Evolutionary conservation across 1,284 basidiomycete genomes (phyloP).

Genomic region (Polyporus tsugae): DNA sequence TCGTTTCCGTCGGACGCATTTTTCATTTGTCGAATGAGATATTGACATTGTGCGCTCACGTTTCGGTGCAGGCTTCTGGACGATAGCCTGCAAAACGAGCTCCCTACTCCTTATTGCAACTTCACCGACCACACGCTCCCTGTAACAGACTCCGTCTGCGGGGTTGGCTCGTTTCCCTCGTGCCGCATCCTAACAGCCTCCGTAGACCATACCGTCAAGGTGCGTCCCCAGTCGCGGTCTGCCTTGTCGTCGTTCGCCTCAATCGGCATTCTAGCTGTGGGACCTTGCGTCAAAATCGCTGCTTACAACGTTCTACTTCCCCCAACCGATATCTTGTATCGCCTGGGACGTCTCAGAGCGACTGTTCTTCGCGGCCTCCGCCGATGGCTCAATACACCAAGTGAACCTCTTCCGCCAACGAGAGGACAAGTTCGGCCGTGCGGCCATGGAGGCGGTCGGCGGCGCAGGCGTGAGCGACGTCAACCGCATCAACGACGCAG

Average conservation of each 20-base stretch:
- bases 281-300: slow-evolving; percentile 80
- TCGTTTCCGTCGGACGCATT: slow-evolving; percentile 39
- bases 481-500: slow-evolving; percentile 67
- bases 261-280: slow-evolving; percentile 68
- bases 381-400: slow-evolving; percentile 78
- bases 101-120: slow-evolving; percentile 80
- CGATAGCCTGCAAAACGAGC: slow-evolving; percentile 71
- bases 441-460: slow-evolving; percentile 74
- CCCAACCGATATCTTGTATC: slow-evolving; percentile 72
- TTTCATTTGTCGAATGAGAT: background rate
- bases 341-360: slow-evolving; percentile 88
- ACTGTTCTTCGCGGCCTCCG: slow-evolving; percentile 85
- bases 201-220: slow-evolving; percentile 93
- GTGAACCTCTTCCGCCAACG: slow-evolving; percentile 81
- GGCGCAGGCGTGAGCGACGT: slow-evolving; percentile 77
- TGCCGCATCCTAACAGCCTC: slow-evolving; percentile 85
- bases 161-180: slow-evolving; percentile 81
- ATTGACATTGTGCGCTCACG: background rate
- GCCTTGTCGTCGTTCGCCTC: slow-evolving; percentile 14
- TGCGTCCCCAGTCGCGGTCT: slow-evolving; percentile 41
- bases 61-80: slow-evolving; percentile 65
- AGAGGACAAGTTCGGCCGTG: slow-evolving; percentile 54
- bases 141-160: slow-evolving; percentile 84
- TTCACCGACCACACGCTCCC: slow-evolving; percentile 93
- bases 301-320: slow-evolving; percentile 88